phyloP scores from a whole-genome alignment of 2,329 filamentous ascomycete genomes.

The Pseudocercospora pini-densiflorae region DNA sequence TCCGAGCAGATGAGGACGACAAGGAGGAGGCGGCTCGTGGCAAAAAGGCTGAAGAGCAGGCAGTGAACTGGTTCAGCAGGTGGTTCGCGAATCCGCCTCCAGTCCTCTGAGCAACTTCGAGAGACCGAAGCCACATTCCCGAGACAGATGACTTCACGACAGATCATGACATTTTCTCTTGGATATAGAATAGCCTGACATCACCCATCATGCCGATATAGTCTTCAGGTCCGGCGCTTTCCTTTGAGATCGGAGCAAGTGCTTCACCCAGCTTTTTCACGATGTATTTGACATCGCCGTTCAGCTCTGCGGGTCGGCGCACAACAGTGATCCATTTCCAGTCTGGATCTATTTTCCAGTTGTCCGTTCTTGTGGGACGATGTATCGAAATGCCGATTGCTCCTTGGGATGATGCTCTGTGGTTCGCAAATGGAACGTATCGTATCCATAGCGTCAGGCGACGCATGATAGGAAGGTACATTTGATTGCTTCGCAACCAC shows the following conservation, averaged over 20 bases:
- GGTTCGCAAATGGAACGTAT: slow-evolving; percentile 25
- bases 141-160: neutral
- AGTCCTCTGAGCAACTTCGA: neutral
- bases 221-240: slow-evolving; percentile 23
- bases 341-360: slow-evolving; percentile 29
- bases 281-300: slow-evolving; percentile 32
- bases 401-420: slow-evolving; percentile 25
- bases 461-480: slow-evolving; percentile 27
- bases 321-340: slow-evolving; percentile 39
- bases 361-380: slow-evolving; percentile 19
- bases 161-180: slow-evolving; percentile 29
- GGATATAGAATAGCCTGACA: slow-evolving; percentile 29
- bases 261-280: slow-evolving; percentile 25
- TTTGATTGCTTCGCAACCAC: slow-evolving; percentile 33
- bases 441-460: slow-evolving; percentile 35
- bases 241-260: slow-evolving; percentile 17
- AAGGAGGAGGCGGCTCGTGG: slow-evolving; percentile 39
- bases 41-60: slow-evolving; percentile 45
- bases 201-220: slow-evolving; percentile 27
- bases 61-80: slow-evolving; percentile 43
- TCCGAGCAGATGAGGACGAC: slow-evolving; percentile 41
- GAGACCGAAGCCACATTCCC: neutral
- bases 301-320: slow-evolving; percentile 28
- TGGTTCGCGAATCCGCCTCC: slow-evolving; percentile 37
- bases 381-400: slow-evolving; percentile 30